A percentile compares a stretch with the other conserved stretches of the same genome.
These are phyloP conservation scores for Phytophthora gonapodyides DNA, from an alignment of 352 stramenopile genomes.

Conservation along the genomic window DNA sequence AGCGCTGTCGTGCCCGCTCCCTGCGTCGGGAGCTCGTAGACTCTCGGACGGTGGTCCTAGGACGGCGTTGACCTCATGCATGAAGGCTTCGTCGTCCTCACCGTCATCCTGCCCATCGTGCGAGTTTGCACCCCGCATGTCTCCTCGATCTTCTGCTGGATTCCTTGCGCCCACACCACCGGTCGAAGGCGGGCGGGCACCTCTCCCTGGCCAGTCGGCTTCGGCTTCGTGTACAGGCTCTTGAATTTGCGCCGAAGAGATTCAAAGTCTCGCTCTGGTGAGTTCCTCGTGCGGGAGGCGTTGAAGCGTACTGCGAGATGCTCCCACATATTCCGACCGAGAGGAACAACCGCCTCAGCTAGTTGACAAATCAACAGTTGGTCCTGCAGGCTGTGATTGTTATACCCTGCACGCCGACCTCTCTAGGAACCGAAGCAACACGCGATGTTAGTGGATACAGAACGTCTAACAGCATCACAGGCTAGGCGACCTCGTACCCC, in stretches of 20 bases:
- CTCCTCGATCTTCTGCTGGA: constrained; percentile 2
- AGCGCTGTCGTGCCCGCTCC: too few relatives aligned
- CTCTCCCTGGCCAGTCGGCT: not conserved
- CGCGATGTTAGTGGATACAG: not conserved
- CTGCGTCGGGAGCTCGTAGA: too few relatives aligned
- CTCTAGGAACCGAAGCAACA: not conserved
- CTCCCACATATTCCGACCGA: constrained; percentile 10
- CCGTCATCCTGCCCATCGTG: not conserved
- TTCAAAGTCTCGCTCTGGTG: not conserved
- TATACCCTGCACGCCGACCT: not conserved
- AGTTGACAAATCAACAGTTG: not conserved
- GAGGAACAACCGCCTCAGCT: not conserved
- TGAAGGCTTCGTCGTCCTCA: not conserved
- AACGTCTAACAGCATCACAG: not conserved
- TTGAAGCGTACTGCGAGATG: not conserved
- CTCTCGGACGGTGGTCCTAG: too few relatives aligned
- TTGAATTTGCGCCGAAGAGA: constrained; percentile 1
- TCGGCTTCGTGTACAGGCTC: not conserved
- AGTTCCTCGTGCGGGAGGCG: not conserved
- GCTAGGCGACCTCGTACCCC: not conserved
- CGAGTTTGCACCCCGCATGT: not conserved
- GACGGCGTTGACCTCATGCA: not conserved
- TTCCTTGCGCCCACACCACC: not conserved
- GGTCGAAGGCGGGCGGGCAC: not conserved
- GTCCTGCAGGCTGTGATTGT: not conserved